Evolutionary conservation across 306 rosid genomes (phyloP), one percentile per base, ranked within the genome.

Genomic region (Cucumis melo): DNA sequence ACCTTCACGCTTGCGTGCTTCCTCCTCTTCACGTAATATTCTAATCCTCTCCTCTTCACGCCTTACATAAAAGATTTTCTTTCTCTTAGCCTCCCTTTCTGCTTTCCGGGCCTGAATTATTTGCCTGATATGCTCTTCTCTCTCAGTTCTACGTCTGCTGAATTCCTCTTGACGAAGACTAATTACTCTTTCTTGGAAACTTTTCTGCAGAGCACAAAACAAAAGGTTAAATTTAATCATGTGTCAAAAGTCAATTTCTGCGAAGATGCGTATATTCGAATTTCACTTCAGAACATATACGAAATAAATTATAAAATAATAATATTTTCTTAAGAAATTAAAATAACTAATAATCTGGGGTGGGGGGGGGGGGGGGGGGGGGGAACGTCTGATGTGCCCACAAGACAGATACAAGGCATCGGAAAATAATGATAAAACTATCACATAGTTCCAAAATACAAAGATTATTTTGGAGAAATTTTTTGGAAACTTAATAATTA

Each of bases 1-100:
- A 95, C 99, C 98, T 90, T 95, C 98, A 6, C 14, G 93, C 80
- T 85, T 92, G 55, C 82, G 81, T 19, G 92, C 91, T 83, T 95
- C 98, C 86, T 92, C 98, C 81, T 88, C 97, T 86, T 89, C 98
- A 0, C 13, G 87, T 85, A 89, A 78, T 80, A 80, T 95, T 58
- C 73, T 83, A 19, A 68, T 88, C 53, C 87, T 90, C 83, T 95
- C 99, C 81, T 95, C 99, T 78, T 95, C 98, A 19, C 83, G 61
- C 70, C 79, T 85, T 66, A 95, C 88, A 80, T 87, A 92, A 78
- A 68, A 90, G 79, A 90, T 90, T 78, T 85, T 84, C 90, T 92
- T 95, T 81, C 99, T 89, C 86, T 80, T 74, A 38, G 62, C 80
- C 24, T 88, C 97, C 83, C 96, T 88, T 64, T 92, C 98, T 58